Evolutionary conservation across 2,329 filamentous ascomycete genomes (phyloP), one percentile per base, ranked within the genome.

Genomic region (Penicillium sp.): DNA sequence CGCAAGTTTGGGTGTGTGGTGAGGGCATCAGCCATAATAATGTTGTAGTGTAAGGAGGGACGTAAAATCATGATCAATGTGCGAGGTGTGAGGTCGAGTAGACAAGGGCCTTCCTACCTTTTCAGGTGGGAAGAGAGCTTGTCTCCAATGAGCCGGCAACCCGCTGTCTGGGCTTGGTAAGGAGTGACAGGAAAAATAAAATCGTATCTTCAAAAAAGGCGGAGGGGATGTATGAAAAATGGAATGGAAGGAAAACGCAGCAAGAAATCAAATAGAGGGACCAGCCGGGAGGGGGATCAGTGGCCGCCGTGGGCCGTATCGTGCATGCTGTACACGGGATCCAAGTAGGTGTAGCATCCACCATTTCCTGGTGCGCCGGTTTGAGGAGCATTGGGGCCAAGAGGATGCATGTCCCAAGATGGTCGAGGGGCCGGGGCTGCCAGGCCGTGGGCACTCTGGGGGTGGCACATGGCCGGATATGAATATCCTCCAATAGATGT

Each of bases 341-440:
- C 65, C 59, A 75, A 54, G 55, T 75, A 76, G 43, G 59, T 66
- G 52, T 74, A 75, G 57, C 67, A 69, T 31, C 66, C 61, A 25
- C 51, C 54, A 41, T 61, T 67, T 35, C 61, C 61, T 27, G 73
- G 61, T 5, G 68, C 56, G 17, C 66, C 69, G 8, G 68, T 70
- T 17, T 70, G 64, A 4, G 72, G 62, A 52, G 67, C 57, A 15
- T 66, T 56, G 44, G 68, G 63, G 31, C 70, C 62, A 33, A 73
- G 70, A 9, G 64, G 53, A 41, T 72, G 71, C 59, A 75, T 70
- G 7, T 79, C 75, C 75, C 77, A 79, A 4, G 72, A 67, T 31
- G 64, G 53, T 27, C 76, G 70, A 15, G 65, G 68, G 43, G 68
- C 65, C 5, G 75, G 65, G n/a, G 71, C 68, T 42, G 67, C 61